Base-by-base conservation (phyloP, 1,139 yeast species). In the Taiozyma sp. region DNA sequence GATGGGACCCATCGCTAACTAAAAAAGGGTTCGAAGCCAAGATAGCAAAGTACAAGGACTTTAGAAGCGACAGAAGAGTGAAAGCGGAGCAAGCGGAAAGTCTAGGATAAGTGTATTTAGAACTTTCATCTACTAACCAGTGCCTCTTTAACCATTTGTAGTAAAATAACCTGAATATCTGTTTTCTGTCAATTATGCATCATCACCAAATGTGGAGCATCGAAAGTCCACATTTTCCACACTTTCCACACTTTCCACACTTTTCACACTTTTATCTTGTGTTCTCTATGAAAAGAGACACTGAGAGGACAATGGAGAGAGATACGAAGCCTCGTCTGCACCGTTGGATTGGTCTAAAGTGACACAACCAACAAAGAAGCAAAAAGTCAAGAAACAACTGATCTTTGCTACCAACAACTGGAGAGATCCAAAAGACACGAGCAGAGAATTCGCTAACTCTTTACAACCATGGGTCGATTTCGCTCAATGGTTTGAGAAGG, bases 1-100 rank as follows among this genome's bases (percentile, higher is more conserved):
- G 55, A 40, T 48, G 77, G 77, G 65, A 63, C 48, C 64, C 67
- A 8, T 70, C 68, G n/a, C 69, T 65, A 49, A 49, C 70, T 2
- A 68, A 63, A 52, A 71, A 69, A 47, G 72, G 70, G 24, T 70
- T 70, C 53, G 75, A 72, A 43, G 48, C 45, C 16, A 51, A 55
- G 14, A n/a, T 57, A 12, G 41, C 41, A 24, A 41, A 44, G 1
- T 43, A 47, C 14, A 50, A 51, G 36, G 32, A 43, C 12, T 46
- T 34, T 14, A 39, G 46, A n/a, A 41, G 46, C 13, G 46, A 48
- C 7, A 43, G 39, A 19, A 47, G 28, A 23, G 56, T 44, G 41
- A 52, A 44, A 48, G 61, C 47, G 38, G 39, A 36, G 12, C 60
- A 47, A 58, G 70, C 8, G 60, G 68, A 38, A 14, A 23, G 22